Conservation (phyloP, 2,329 filamentous ascomycete species). For the Ophiocordyceps unilateralis region DNA sequence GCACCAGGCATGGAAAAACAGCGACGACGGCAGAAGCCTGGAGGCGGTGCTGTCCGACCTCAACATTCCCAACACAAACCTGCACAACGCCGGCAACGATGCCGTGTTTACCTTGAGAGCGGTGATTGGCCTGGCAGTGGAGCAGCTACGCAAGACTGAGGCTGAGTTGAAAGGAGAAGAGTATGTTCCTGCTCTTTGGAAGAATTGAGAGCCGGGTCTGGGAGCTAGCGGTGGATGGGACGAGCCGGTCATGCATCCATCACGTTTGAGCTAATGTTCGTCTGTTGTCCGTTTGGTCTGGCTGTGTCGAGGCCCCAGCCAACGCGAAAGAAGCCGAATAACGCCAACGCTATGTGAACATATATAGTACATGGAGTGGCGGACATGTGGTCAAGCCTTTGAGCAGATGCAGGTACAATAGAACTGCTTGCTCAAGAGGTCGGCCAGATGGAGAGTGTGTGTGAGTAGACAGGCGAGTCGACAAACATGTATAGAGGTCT, state of each 20-base stretch:
- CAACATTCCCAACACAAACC: conserved; percentile 40
- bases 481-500: background rate
- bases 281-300: too few relatives aligned
- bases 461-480: background rate
- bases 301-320: too few relatives aligned
- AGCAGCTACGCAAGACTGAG: conserved; percentile 8
- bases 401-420: background rate
- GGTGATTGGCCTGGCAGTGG: conserved; percentile 35
- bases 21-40: conserved; percentile 37
- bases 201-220: background rate
- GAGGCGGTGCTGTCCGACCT: conserved; percentile 44
- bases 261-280: background rate
- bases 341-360: conserved; percentile 28
- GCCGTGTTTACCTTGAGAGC: conserved; percentile 63
- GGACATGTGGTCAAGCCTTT: background rate
- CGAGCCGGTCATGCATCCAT: background rate
- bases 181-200: conserved; percentile 3
- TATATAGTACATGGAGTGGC: conserved; percentile 16
- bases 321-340: conserved; percentile 11
- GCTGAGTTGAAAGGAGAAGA: conserved; percentile 4
- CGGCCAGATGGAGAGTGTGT: background rate
- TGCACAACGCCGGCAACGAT: conserved; percentile 86
- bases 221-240: background rate
- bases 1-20: conserved; percentile 44
- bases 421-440: background rate